Evolutionary conservation across 495 filamentous ascomycete species (phyloP), one percentile per base, ranked within the genome.

Genomic region (Penicillium soppii): DNA sequence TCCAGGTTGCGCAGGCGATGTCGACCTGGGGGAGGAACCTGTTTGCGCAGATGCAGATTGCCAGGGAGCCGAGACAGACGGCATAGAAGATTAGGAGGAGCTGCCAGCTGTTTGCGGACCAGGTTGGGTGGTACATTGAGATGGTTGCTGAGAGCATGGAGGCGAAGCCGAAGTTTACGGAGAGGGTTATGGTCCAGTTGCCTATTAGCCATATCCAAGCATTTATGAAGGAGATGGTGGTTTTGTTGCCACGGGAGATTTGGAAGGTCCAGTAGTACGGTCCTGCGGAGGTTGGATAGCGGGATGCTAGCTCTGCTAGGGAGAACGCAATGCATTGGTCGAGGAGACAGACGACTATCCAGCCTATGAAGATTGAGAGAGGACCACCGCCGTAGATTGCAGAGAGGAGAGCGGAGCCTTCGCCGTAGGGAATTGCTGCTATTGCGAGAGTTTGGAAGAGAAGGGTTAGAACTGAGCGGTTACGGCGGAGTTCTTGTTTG

Each of bases 131-230:
- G 67, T 80, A 84, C 22, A 85, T 67, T 1, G 80, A 67, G 23
- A 86, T 77, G 0, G 81, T 76, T 16, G 69, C 73, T 5, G 83
- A 72, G 26, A 85, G 71, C 33, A 87, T 48, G 21, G 83, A 82
- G 0, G 74, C 82, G 26, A 83, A 81, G 7, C 82, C 85, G 51
- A 88, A 88, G 55, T 87, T 84, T 25, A 87, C 83, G 6, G 83
- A 79, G 33, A 87, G 70, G 0, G 83, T 88, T 45, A 87, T 86
- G 23, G 83, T 87, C 66, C 85, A 84, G 58, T 87, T 87, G 21
- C 84, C 85, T 19, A 87, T 78, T 7, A 85, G 73, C 60, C 82
- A 87, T 17, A 82, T 65, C 85, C 85, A 88, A 44, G 81, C 84
- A 53, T 77, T 85, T 47, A 86, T 78, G 70, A 85, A 88, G 10